Evolutionary conservation across 1,284 basidiomycete species (phyloP), one percentile per base, ranked within the genome.

Genomic region (Flammula alnicola): DNA sequence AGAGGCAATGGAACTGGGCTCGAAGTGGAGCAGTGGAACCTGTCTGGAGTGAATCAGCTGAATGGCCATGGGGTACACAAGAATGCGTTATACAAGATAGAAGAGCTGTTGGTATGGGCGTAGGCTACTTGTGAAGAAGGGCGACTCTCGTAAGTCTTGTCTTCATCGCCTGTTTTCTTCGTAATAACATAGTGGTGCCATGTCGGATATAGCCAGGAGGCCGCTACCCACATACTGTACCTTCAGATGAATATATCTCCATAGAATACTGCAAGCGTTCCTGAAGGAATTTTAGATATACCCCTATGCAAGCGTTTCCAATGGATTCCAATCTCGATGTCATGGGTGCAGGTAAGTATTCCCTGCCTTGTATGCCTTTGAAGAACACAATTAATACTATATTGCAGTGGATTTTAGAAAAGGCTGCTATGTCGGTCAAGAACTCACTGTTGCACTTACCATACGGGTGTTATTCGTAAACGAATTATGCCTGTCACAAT

Each of bases 391-490:
- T n/a, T 10, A 19, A 25, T 46, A 41, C 49, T 22, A 51, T 35
- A 53, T 44, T 43, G n/a, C 31, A 95, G 95, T 99, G 61, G 95
- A 98, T 69, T 98, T 98, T 67, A 79, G 91, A 41, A 99, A 99
- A 72, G 97, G 97, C 5, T 99, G 97, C 68, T 99, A 98, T 64
- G 86, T 99, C 1, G 97, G 97, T 3, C 97, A 99, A 74, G 97
- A 99, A 63, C 75, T 99, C 32, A 98, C 96, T 0, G 95, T 98
- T 82, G 97, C 23, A 98, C 96, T 17, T 96, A 97, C 67, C 94
- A 98, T 66, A 98, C 91, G 1, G 97, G 97, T 5, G 82, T 91
- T 11, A 78, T 98, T 20, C 80, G 97, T 49, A 99, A 99, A 70
- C 86, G 97, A 14, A 88, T 96, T 38, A 72, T 96, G 6, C 95